Conservation (phyloP, 1,284 basidiomycete genomes). For the Phylloboletellus chloephorus region DNA sequence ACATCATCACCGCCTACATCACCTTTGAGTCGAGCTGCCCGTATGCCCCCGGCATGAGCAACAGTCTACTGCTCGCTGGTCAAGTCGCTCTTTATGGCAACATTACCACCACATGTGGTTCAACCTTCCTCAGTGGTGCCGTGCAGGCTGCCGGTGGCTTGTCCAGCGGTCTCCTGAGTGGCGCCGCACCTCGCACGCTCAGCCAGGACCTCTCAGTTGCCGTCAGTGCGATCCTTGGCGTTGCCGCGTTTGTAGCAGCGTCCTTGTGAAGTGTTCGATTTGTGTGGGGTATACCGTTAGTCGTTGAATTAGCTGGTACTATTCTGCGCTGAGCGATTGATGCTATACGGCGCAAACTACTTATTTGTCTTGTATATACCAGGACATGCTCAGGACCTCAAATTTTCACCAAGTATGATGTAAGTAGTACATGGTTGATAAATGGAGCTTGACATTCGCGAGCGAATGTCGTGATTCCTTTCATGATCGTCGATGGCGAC, state of each 20-base stretch:
- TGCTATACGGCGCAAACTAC: slow-evolving; percentile 9
- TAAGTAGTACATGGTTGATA: too few relatives aligned
- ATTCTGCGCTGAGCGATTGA: slow-evolving; percentile 13
- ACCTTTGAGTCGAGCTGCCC: slow-evolving; percentile 63
- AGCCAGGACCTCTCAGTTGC: slow-evolving; percentile 23
- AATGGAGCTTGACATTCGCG: too few relatives aligned
- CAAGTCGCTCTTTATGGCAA: slow-evolving; percentile 64
- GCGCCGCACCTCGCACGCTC: slow-evolving; percentile 25
- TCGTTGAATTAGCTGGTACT: slow-evolving; percentile 24
- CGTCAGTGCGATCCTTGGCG: slow-evolving; percentile 25
- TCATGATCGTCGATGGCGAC: slow-evolving; percentile 9
- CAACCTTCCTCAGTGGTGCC: slow-evolving; percentile 55
- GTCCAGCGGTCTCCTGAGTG: slow-evolving; percentile 32
- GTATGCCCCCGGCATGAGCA: slow-evolving; percentile 68
- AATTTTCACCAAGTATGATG: too few relatives aligned
- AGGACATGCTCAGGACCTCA: slow-evolving; percentile 8
- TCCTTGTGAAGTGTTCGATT: slow-evolving; percentile 13
- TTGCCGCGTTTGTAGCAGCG: slow-evolving; percentile 22
- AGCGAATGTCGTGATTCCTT: not conserved
- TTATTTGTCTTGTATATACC: slow-evolving; percentile 24
- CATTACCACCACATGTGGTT: slow-evolving; percentile 55
- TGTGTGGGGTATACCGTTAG: slow-evolving; percentile 18
- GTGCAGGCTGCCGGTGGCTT: slow-evolving; percentile 66
- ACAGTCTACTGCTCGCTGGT: slow-evolving; percentile 59
- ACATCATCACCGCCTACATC: slow-evolving; percentile 70